Evolutionary conservation across 2,329 filamentous ascomycete species (phyloP).

Genomic region (Ceratocystis destructans): DNA sequence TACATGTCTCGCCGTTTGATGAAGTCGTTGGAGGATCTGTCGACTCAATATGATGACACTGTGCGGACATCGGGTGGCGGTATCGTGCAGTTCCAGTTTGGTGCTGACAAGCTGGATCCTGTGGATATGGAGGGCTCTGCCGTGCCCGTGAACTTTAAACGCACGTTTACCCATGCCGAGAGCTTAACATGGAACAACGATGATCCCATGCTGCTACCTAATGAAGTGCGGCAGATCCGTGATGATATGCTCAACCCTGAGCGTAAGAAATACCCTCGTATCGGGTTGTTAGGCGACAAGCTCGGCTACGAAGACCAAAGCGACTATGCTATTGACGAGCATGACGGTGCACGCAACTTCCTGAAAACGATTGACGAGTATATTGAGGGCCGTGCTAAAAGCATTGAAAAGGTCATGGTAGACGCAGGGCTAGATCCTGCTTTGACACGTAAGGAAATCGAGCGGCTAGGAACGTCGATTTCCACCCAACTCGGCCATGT

Average conservation of each 20-base stretch:
- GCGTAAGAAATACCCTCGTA: constrained; percentile 48
- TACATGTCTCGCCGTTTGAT: constrained; percentile 98
- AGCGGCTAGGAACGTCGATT: constrained; percentile 20
- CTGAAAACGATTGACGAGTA: constrained; percentile 64
- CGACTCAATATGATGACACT: constrained; percentile 84
- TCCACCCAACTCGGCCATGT: constrained; percentile 30
- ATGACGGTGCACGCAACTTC: constrained; percentile 73
- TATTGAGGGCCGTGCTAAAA: constrained; percentile 48
- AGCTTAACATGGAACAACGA: constrained; percentile 64
- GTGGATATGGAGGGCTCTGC: constrained; percentile 95
- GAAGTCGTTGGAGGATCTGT: constrained; percentile 94
- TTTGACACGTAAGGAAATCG: constrained; percentile 25
- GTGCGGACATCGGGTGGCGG: constrained; percentile 79
- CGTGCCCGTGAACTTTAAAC: constrained; percentile 79
- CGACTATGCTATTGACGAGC: constrained; percentile 57
- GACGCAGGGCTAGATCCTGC: constrained; percentile 34
- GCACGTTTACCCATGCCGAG: constrained; percentile 75
- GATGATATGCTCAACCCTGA: constrained; percentile 53
- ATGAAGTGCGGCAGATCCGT: constrained; percentile 57
- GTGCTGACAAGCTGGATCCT: constrained; percentile 87
- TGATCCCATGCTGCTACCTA: constrained; percentile 58
- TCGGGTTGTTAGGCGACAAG: constrained; percentile 45
- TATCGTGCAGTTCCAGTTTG: constrained; percentile 94
- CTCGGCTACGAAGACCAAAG: constrained; percentile 58
- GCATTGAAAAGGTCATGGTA: constrained; percentile 41